phyloP scores from a whole-genome alignment of 1,284 basidiomycete species.

The Pterulicium gracile region DNA sequence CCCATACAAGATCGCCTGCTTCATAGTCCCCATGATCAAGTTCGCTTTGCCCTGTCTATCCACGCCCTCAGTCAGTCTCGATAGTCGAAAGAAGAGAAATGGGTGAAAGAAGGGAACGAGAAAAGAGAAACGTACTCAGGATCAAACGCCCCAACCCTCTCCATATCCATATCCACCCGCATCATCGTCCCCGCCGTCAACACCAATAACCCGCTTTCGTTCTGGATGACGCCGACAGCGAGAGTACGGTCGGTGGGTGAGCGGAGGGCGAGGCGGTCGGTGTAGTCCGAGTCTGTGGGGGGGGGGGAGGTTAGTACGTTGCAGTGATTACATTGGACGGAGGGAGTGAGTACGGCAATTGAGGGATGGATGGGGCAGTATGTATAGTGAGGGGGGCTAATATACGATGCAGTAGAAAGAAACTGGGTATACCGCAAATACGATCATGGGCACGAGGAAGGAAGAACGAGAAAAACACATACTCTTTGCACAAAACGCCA shows the following conservation, averaged over 20 bases:
- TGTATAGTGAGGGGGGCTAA: too few relatives aligned
- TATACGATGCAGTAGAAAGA: too few relatives aligned
- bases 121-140: slow-evolving; percentile 34
- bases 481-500: slow-evolving; percentile 64
- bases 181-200: slow-evolving; percentile 60
- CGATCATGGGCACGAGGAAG: too few relatives aligned
- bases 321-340: too few relatives aligned
- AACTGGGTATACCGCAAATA: too few relatives aligned
- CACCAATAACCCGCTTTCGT: slow-evolving; percentile 44
- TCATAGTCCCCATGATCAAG: slow-evolving; percentile 76
- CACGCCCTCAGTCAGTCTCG: neutral
- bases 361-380: too few relatives aligned
- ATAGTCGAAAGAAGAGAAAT: slow-evolving; percentile 26
- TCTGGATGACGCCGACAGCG: slow-evolving; percentile 47
- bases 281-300: slow-evolving; percentile 51
- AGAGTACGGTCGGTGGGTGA: slow-evolving; percentile 55
- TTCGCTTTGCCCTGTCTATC: slow-evolving; percentile 38
- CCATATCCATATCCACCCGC: slow-evolving; percentile 49
- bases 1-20: slow-evolving; percentile 80
- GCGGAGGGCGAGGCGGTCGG: slow-evolving; percentile 63
- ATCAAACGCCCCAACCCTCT: slow-evolving; percentile 47
- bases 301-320: slow-evolving; percentile 3
- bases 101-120: slow-evolving; percentile 11
- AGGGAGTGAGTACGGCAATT: too few relatives aligned
- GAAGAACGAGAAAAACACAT: slow-evolving; percentile 9